Base-by-base conservation (phyloP, 352 stramenopile species). In the Thraustotheca clavata region DNA sequence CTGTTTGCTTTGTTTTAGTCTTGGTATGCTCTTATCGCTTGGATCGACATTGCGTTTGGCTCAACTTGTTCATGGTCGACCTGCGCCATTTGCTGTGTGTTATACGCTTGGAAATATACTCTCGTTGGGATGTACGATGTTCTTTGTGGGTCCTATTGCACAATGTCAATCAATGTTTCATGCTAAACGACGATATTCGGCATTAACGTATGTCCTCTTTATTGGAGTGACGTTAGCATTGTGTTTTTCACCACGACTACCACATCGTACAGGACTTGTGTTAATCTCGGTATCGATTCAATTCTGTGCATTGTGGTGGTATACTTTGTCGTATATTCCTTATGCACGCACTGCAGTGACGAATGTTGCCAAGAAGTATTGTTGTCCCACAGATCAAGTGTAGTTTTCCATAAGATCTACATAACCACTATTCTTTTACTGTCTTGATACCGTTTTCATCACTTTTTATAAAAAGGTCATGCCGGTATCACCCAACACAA, bases 91-190 rank as follows among this genome's bases (percentile, higher is more conserved):
- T 59, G 85, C 86, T 0, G 80, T 91, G 49, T 81, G 78, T 49
- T 95, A 94, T 69, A 93, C 83, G 2, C 80, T 95, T 35, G 86
- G 86, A 26, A 95, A 95, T 63, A 35, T 94, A 18, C 67, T 95
- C 9, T 88, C 81, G 46, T 72, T 95, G n/a, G 67, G 75, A 38
- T 89, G 73, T 38, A 89, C 86, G 16, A 90, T 80, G 55, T 94
- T 95, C 71, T 95, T 94, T 63, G 80, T 91, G 20, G 86, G 86
- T 0, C 86, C 86, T 18, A 82, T 71, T 72, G 88, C 88, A 59
- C 86, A 95, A 62, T 12, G 86, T 34, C 69, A 91, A 70, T 88
- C 73, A 16, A 95, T 95, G 86, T 91, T 91, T 55, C 76, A 87
- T 60, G 31, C 68, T 36, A 95, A 91, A 61, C 82, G 86, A 20